Conservation (phyloP, 108 stramenopile species). For the Cyclotella distinguenda region DNA sequence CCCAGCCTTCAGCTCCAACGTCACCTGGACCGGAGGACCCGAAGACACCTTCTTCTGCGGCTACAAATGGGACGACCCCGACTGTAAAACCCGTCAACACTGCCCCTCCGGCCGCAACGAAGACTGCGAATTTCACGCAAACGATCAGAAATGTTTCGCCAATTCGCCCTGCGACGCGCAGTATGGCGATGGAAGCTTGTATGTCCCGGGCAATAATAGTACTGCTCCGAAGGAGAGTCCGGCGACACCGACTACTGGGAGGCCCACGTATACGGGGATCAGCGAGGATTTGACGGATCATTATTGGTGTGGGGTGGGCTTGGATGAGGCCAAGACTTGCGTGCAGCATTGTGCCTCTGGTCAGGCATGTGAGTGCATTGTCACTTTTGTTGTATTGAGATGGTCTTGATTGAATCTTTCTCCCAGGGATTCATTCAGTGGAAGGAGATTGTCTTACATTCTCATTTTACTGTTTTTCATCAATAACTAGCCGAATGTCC, state of each 20-base stretch:
- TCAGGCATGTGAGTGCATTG: slow-evolving; percentile 12
- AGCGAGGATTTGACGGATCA: slow-evolving; percentile 39
- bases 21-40: slow-evolving; percentile 22
- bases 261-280: slow-evolving; percentile 23
- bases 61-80: slow-evolving; percentile 41
- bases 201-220: slow-evolving; percentile 2
- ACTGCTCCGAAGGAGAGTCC: slow-evolving; percentile 27
- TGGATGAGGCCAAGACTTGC: slow-evolving; percentile 38
- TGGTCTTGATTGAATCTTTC: background rate
- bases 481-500: slow-evolving; percentile 11
- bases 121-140: slow-evolving; percentile 37
- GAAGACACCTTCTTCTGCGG: slow-evolving; percentile 51
- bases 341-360: slow-evolving; percentile 41
- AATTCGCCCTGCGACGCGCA: slow-evolving; percentile 34
- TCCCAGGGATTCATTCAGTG: no score
- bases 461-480: no score
- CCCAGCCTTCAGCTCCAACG: background rate
- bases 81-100: slow-evolving; percentile 35
- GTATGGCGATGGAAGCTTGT: slow-evolving; percentile 30
- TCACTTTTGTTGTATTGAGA: background rate
- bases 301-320: slow-evolving; percentile 31
- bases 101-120: slow-evolving; percentile 40
- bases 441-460: no score
- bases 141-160: slow-evolving; percentile 44
- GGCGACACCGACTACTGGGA: slow-evolving; percentile 8